These are phyloP conservation scores for Trichoderma virens DNA, from an alignment of 495 filamentous ascomycete genomes.

Conservation along the genomic window DNA sequence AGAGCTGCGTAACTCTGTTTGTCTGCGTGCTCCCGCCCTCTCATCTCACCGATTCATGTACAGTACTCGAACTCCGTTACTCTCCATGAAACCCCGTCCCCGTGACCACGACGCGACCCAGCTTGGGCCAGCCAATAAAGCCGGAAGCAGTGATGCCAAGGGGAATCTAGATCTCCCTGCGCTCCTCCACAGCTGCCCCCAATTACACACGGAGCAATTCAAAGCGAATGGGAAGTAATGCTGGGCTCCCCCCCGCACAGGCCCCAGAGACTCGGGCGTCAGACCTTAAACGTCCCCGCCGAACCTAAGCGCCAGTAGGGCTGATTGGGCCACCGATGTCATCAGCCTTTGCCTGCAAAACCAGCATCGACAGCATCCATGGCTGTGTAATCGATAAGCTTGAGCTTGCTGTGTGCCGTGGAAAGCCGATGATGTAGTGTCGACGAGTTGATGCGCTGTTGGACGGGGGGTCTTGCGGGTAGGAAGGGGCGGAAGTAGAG, in stretches of 20 bases:
- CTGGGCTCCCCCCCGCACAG: constrained; percentile 6
- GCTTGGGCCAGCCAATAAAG: not conserved
- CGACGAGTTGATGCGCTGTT: not conserved
- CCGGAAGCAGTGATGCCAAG: too few species aligned
- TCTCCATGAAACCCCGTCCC: not conserved
- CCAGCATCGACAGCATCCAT: not conserved
- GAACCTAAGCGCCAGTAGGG: constrained; percentile 6
- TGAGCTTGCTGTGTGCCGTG: not conserved
- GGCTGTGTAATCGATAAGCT: not conserved
- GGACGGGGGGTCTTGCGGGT: too few species aligned
- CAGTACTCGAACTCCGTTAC: too few species aligned
- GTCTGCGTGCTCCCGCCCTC: too few species aligned
- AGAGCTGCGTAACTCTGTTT: too few species aligned
- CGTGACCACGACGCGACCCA: not conserved
- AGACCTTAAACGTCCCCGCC: not conserved
- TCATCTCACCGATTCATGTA: too few species aligned
- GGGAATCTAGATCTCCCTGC: not conserved
- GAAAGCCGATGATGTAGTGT: not conserved
- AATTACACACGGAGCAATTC: not conserved
- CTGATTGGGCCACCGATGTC: constrained; percentile 3
- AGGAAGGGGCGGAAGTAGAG: too few species aligned
- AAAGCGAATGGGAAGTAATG: not conserved
- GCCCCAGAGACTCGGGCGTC: not conserved
- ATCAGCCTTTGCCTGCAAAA: not conserved
- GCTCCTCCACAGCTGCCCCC: not conserved